These are phyloP conservation scores for Globisporangium abappressorium DNA, from an alignment of 352 stramenopile genomes.

Conservation along the genomic window DNA sequence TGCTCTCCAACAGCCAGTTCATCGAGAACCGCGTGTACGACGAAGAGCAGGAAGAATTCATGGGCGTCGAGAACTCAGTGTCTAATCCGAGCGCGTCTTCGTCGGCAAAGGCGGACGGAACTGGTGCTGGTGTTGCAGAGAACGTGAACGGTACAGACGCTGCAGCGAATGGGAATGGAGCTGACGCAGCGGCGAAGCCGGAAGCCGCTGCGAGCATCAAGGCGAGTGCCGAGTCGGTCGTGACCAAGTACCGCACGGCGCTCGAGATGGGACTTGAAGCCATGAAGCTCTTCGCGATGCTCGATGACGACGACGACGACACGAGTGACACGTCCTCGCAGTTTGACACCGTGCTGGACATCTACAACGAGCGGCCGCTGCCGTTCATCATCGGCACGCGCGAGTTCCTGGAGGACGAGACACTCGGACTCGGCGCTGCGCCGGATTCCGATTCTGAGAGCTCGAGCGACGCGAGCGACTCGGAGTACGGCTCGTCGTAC, in stretches of 20 bases:
- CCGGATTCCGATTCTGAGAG: slow-evolving; percentile 45
- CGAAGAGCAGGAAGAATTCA: slow-evolving; percentile 80
- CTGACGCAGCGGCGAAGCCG: slow-evolving; percentile 17
- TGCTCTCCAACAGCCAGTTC: slow-evolving; percentile 87
- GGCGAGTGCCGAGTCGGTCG: slow-evolving; percentile 47
- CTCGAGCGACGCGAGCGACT: slow-evolving; percentile 23
- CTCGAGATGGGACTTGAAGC: slow-evolving; percentile 77
- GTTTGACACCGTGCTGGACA: slow-evolving; percentile 79
- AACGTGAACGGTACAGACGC: not conserved
- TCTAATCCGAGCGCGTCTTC: slow-evolving; percentile 8
- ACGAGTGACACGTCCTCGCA: slow-evolving; percentile 45
- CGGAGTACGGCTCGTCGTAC: slow-evolving; percentile 43
- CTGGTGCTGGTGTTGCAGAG: not conserved
- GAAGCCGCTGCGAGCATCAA: slow-evolving; percentile 19
- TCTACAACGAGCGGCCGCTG: slow-evolving; percentile 86
- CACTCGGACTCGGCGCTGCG: slow-evolving; percentile 67
- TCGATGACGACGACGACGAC: slow-evolving; percentile 58
- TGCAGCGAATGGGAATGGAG: not conserved
- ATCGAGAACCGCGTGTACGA: slow-evolving; percentile 90
- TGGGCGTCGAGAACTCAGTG: slow-evolving; percentile 24
- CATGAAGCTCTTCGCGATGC: slow-evolving; percentile 84
- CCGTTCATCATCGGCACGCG: slow-evolving; percentile 86
- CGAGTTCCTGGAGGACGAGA: slow-evolving; percentile 85
- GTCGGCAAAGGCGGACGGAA: not conserved
- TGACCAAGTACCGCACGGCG: slow-evolving; percentile 70